phyloP scores from a whole-genome alignment of 2,329 filamentous ascomycete genomes.

The Lizonia empirigonia region DNA sequence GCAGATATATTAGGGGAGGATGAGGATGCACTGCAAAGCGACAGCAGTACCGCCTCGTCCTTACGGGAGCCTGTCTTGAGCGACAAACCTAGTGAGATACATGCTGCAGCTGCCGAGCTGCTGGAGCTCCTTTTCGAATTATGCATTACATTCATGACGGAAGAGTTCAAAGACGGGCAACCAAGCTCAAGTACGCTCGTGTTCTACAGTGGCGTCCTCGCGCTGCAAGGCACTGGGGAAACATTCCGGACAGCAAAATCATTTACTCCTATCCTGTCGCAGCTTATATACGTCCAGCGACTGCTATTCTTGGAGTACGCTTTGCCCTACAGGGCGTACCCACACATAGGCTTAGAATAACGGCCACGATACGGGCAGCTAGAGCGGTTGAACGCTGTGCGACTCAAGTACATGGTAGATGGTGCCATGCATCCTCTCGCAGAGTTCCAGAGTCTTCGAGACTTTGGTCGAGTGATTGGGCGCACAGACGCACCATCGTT shows the following conservation, averaged over 20 bases:
- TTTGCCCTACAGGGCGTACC: background rate
- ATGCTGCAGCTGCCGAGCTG: background rate
- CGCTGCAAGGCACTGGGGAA: background rate
- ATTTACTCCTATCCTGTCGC: background rate
- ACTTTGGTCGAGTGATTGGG: background rate
- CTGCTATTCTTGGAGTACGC: background rate
- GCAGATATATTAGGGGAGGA: background rate
- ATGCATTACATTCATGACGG: conserved; percentile 1
- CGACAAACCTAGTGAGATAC: background rate
- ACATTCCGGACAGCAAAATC: background rate
- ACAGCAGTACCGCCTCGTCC: background rate
- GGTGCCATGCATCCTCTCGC: background rate
- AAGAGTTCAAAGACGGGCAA: background rate
- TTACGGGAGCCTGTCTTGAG: background rate
- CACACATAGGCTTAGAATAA: background rate
- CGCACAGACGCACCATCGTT: background rate
- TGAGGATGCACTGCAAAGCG: background rate
- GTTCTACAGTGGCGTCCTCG: background rate
- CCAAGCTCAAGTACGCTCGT: background rate
- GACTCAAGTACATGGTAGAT: conserved; percentile 5
- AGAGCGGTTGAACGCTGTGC: background rate
- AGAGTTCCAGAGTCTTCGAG: conserved; percentile 1
- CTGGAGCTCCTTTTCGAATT: background rate
- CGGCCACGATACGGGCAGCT: background rate
- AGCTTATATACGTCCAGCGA: background rate